phyloP scores from a whole-genome alignment of 306 rosid species.

The Quercus ilex region DNA sequence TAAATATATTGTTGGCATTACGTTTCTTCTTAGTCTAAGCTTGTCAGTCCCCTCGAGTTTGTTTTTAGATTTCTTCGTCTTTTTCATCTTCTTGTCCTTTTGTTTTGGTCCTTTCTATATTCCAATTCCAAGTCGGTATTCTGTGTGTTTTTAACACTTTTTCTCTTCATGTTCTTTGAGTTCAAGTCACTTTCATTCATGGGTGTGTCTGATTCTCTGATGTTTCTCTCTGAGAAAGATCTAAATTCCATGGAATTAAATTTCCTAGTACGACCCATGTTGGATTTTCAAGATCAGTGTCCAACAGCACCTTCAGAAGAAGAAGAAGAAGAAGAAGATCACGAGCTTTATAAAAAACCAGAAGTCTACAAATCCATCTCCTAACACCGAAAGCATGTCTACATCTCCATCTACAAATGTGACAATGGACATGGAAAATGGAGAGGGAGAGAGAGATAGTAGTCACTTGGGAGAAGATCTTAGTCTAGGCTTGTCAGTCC shows the following conservation, averaged over 20 bases:
- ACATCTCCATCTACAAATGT: too few species aligned
- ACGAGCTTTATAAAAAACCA: too few species aligned
- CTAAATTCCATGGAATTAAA: slow-evolving; percentile 28
- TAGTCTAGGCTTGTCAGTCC: not conserved
- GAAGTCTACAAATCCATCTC: too few species aligned
- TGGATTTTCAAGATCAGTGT: not conserved
- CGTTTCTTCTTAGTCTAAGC: not conserved
- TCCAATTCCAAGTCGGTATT: too few species aligned
- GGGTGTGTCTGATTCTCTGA: slow-evolving; percentile 32
- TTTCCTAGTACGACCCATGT: slow-evolving; percentile 15
- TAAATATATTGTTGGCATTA: not conserved
- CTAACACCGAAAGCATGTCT: too few species aligned
- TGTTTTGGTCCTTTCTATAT: too few species aligned
- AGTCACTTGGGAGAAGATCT: too few species aligned
- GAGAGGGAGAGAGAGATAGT: too few species aligned
- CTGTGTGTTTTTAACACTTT: not conserved
- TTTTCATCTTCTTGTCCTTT: slow-evolving; percentile 2
- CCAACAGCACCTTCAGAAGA: not conserved
- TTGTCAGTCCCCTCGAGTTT: not conserved
- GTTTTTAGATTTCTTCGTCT: not conserved
- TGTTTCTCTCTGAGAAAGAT: slow-evolving; percentile 40
- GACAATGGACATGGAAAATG: too few species aligned
- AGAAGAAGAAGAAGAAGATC: not conserved
- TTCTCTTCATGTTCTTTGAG: not conserved
- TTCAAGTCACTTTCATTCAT: slow-evolving; percentile 22